phyloP scores from a whole-genome alignment of 306 rosid genomes.

The Biancaea sappan region DNA sequence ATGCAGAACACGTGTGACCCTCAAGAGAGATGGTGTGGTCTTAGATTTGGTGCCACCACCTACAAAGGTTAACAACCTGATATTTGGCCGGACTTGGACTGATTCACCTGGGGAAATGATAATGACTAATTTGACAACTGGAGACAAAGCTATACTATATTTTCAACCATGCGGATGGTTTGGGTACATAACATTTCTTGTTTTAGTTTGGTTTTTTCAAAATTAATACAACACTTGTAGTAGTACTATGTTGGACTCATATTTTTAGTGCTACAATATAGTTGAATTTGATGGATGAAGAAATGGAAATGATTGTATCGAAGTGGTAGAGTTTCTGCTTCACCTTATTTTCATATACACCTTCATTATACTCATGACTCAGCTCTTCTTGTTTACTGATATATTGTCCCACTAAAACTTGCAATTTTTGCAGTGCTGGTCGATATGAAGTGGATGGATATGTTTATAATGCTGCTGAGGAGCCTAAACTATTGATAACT shows the following conservation, averaged over 20 bases:
- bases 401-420: neutral
- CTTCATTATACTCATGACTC: conserved; percentile 20
- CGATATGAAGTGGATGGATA: conserved; percentile 98
- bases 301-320: conserved; percentile 22
- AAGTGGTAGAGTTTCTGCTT: conserved; percentile 12
- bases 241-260: conserved; percentile 9
- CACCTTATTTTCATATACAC: conserved; percentile 18
- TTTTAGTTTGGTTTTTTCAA: conserved; percentile 2
- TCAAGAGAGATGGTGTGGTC: conserved; percentile 76
- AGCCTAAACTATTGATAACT: conserved; percentile 87
- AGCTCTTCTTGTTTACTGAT: conserved; percentile 11
- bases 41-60: conserved; percentile 94
- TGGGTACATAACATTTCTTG: conserved; percentile 58
- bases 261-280: neutral
- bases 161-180: conserved; percentile 99
- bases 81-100: conserved; percentile 93
- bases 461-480: conserved; percentile 83
- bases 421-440: conserved; percentile 62
- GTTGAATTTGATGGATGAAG: conserved; percentile 26
- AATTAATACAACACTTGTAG: neutral
- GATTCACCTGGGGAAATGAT: conserved; percentile 96
- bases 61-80: conserved; percentile 89
- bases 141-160: conserved; percentile 83
- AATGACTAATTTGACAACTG: conserved; percentile 80
- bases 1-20: conserved; percentile 81